Evolutionary conservation across 352 stramenopile genomes (phyloP), one percentile per base, ranked within the genome.

Genomic region (Globisporangium takayamanum): DNA sequence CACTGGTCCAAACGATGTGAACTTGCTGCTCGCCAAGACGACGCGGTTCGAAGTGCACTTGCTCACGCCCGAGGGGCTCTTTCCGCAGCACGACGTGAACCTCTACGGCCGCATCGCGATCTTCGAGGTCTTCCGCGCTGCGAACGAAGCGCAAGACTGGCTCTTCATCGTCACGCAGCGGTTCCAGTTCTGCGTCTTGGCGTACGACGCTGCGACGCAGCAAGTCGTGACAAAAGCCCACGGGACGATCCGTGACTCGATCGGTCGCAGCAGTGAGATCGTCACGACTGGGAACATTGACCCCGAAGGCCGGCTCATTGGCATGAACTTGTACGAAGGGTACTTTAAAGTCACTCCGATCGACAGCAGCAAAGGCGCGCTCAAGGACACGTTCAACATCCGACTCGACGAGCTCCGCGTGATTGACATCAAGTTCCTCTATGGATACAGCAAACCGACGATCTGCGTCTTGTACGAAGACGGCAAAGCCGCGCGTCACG

Each of bases 381-480:
- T 96, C 14, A 81, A 81, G 46, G 86, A 96, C 42, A 83, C 84
- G 42, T 97, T 97, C 70, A 97, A 97, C 68, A 94, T 98, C 48
- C 90, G 88, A 3, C 71, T 98, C 59, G 91, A 97, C 64, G 92
- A 97, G 70, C 69, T 97, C 36, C 77, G 92, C 46, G 88, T 98
- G 50, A 89, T 97, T 56, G 92, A 98, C 63, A 95, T 97, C 69
- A 94, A 97, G 65, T 97, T 97, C 67, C 69, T 97, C 10, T 74
- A 96, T 60, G 91, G 88, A 2, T 92, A 90, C 67, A 69, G 57
- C n/a, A 92, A 92, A 62, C 85, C 87, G 20, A 96, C 80, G 28
- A 95, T 98, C 53, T 96, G 88, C 55, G 87, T 98, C 54, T 64
- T 98, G 55, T 97, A 96, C 61, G 83, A 97, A 60, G 90, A 97